Conservation (phyloP, 202 grass and related monocot genomes). For the Cymbopogon flexuosus region DNA sequence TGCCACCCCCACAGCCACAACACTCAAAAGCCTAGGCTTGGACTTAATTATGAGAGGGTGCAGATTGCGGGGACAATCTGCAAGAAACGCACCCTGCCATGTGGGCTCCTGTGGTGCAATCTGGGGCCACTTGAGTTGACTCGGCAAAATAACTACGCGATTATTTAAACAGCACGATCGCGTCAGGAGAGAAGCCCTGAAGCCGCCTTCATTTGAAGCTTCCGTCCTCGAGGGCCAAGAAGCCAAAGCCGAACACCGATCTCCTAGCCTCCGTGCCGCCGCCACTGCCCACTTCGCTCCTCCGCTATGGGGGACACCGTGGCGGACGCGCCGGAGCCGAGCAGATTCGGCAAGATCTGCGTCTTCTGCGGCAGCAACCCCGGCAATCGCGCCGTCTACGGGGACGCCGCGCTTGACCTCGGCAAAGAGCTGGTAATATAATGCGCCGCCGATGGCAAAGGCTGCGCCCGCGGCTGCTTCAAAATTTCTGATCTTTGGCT, state of each 20-base stretch:
- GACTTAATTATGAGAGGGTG: neutral
- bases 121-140: constrained; percentile 25
- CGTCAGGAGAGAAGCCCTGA: neutral
- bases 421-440: constrained; percentile 86
- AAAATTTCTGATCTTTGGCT: constrained; percentile 25
- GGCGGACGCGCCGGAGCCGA: neutral
- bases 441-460: constrained; percentile 16
- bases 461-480: neutral
- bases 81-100: neutral
- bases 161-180: constrained; percentile 9
- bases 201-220: constrained; percentile 51
- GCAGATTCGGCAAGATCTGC: constrained; percentile 78
- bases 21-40: neutral
- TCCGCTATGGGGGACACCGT: constrained; percentile 34
- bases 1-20: too few relatives aligned
- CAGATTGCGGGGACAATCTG: neutral
- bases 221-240: neutral
- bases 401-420: constrained; percentile 80
- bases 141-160: constrained; percentile 14
- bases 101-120: constrained; percentile 11
- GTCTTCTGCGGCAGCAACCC: constrained; percentile 98
- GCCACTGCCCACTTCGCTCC: neutral
- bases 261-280: neutral
- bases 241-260: constrained; percentile 9
- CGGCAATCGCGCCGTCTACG: constrained; percentile 65